Conservation (phyloP, 176 grass and related monocot genomes). For the Pontederia paniculata region DNA sequence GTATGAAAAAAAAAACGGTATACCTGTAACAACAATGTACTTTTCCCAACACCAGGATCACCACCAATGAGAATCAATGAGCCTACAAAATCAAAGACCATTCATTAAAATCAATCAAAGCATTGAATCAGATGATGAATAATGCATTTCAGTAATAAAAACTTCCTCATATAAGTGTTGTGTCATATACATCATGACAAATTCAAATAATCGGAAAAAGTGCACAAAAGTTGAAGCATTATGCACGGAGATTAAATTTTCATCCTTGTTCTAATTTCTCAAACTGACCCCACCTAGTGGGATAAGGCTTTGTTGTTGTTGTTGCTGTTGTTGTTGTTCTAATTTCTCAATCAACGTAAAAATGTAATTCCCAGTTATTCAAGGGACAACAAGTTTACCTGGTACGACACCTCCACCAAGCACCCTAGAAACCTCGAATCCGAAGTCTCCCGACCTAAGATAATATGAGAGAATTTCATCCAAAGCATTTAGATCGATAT, state of each 20-base stretch:
- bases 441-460: constrained; percentile 51
- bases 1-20: constrained; percentile 10
- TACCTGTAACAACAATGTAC: constrained; percentile 90
- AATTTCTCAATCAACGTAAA: not conserved
- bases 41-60: constrained; percentile 97
- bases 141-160: too few relatives aligned
- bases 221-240: not conserved
- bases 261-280: not conserved
- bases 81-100: constrained; percentile 40
- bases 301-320: too few relatives aligned
- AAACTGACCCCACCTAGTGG: too few relatives aligned
- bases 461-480: constrained; percentile 1
- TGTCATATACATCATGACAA: not conserved
- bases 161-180: not conserved
- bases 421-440: constrained; percentile 58
- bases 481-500: not conserved
- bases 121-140: too few relatives aligned
- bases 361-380: constrained; percentile 1
- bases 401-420: constrained; percentile 91
- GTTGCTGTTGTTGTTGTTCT: too few relatives aligned
- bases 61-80: constrained; percentile 91
- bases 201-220: constrained; percentile 7
- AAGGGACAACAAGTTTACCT: constrained; percentile 29
- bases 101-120: too few relatives aligned
- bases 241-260: too few relatives aligned